Evolutionary conservation across 495 filamentous ascomycete species (phyloP).

Genomic region (Talaromyces thailandensis): DNA sequence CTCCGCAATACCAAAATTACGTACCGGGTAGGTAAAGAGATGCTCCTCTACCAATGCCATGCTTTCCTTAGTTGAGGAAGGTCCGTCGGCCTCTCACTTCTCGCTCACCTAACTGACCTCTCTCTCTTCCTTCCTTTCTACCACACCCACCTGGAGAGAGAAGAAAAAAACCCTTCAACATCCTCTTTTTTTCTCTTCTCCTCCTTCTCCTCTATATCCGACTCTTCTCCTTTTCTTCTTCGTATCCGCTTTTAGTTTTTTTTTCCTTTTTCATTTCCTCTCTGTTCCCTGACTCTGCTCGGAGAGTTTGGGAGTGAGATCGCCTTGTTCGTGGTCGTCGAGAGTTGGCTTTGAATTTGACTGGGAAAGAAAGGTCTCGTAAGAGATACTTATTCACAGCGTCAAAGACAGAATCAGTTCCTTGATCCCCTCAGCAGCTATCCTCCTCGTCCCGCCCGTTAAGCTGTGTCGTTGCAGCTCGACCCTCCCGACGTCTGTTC

Average conservation of each 20-base stretch:
- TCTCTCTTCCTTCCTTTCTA: conserved; percentile 30
- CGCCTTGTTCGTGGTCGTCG: conserved; percentile 8
- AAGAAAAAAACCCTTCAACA: conserved; percentile 20
- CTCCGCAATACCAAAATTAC: conserved; percentile 5
- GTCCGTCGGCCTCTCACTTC: conserved; percentile 17
- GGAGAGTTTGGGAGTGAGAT: conserved; percentile 22
- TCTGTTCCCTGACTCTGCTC: conserved; percentile 39
- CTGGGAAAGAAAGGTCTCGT: conserved; percentile 1
- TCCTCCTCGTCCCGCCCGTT: neutral
- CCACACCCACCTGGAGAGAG: conserved; percentile 45
- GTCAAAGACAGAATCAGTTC: neutral
- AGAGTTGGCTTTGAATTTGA: conserved; percentile 27
- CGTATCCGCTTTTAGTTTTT: conserved; percentile 36
- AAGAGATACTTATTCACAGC: neutral
- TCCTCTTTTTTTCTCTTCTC: conserved; percentile 21
- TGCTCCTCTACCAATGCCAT: neutral
- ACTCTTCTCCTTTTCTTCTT: conserved; percentile 48
- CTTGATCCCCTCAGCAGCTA: neutral
- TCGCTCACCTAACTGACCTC: conserved; percentile 20
- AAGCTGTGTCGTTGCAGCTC: neutral
- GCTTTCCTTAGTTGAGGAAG: no score
- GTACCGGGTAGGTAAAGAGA: no score
- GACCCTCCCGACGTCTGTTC: conserved; percentile 23
- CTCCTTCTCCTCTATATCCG: conserved; percentile 39
- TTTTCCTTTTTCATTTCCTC: conserved; percentile 38